phyloP scores from a whole-genome alignment of 768 basidiomycete genomes.

The Phlegmacium glaucopus region DNA sequence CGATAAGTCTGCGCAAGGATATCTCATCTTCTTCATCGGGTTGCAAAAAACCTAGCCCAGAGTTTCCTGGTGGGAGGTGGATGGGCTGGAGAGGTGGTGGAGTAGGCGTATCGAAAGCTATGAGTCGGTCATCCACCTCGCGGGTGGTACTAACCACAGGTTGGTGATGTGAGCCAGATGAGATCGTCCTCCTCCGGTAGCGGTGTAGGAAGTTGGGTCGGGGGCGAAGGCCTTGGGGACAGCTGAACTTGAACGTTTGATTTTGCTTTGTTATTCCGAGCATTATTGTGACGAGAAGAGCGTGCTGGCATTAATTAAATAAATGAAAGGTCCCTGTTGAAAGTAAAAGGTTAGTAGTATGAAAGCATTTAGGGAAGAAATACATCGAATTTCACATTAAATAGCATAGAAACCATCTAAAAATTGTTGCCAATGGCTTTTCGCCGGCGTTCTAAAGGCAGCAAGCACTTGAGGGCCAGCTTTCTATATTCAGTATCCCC shows the following conservation, averaged over 20 bases:
- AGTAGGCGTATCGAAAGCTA: constrained; percentile 17
- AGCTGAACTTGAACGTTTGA: neutral
- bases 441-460: constrained; percentile 12
- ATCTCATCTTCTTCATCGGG: constrained; percentile 1
- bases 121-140: constrained; percentile 8
- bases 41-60: neutral
- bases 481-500: constrained; percentile 22
- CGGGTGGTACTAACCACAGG: constrained; percentile 1
- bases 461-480: constrained; percentile 24
- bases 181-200: constrained; percentile 18
- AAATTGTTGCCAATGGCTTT: constrained; percentile 20
- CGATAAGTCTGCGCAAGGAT: constrained; percentile 7
- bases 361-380: too few relatives aligned
- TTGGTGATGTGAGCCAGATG: too few relatives aligned
- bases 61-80: neutral
- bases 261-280: constrained; percentile 1
- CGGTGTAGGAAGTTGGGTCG: constrained; percentile 24
- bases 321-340: neutral
- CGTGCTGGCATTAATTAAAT: constrained; percentile 10
- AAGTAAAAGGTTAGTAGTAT: constrained; percentile 2
- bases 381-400: too few relatives aligned
- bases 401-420: constrained; percentile 12
- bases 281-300: constrained; percentile 2
- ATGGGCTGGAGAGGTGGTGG: neutral
- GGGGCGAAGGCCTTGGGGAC: constrained; percentile 14